Base-by-base conservation (phyloP, 1,284 basidiomycete genomes). In the Fomitopsis pinicola region DNA sequence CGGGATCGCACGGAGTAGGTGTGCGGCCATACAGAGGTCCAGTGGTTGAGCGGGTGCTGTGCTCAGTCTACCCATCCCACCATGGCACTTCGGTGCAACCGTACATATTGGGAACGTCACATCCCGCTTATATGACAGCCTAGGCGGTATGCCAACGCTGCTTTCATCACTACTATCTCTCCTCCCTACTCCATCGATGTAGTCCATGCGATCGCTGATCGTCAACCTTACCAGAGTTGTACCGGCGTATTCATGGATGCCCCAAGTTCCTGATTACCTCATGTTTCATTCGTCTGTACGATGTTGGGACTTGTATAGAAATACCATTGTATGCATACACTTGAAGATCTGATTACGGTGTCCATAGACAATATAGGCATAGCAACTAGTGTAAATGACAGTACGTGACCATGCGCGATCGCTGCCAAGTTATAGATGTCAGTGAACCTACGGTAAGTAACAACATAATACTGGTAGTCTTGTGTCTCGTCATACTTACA, bases 51-150 rank as follows among this genome's bases (percentile, higher is more conserved):
- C 52, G 52, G 52, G 35, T 54, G 52, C 52, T 38, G 53, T 28
- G 36, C 36, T 40, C 40, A 15, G 26, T 4, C 26, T 17, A 35
- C 40, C 12, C 17, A 28, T 50, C 17, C 26, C 48, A 28, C 45
- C 14, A 17, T 15, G 58, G 48, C 50, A 59, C 38, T 19, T 28
- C 48, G 40, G 46, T 48, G 26, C 50, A 30, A 42, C 58, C 58
- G 58, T 53, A 59, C 58, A 59, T 59, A 53, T 53, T 42, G 58
- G 58, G 50, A 33, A 46, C 26, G 26, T 35, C 48, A 10, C 22
- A 30, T 22, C 50, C 57, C 28, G 10, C 36, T 42, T 26, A 36
- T 36, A 28, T 45, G 28, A 44, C 26, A 19, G 33, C 57, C 30
- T n/a, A 35, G 45, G 42, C 22, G 30, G 28, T 42, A 44, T 57